Evolutionary conservation across 441 rosid species (phyloP).

Genomic region (Euphorbia corollata): DNA sequence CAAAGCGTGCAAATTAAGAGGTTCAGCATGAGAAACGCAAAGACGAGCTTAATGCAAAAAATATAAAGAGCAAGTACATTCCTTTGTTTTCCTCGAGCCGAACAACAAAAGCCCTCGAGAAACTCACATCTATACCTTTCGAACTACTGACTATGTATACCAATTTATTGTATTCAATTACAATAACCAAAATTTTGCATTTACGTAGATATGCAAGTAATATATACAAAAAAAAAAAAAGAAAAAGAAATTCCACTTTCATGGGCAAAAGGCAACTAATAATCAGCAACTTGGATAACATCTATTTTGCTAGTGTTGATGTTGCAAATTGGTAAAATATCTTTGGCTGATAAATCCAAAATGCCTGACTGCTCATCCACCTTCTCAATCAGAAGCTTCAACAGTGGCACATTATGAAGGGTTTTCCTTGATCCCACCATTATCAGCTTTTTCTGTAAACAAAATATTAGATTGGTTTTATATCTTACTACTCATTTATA

Average conservation of each 20-base stretch:
- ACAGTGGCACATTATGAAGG: conserved; percentile 63
- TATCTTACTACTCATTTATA: not conserved
- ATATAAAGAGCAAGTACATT: not conserved
- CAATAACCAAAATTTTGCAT: not conserved
- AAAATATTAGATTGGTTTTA: not conserved
- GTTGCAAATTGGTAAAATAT: conserved; percentile 16
- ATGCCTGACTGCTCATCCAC: conserved; percentile 66
- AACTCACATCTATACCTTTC: not conserved
- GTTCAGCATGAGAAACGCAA: not conserved
- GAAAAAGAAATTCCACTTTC: not conserved
- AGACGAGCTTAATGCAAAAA: not conserved
- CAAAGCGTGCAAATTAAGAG: not conserved
- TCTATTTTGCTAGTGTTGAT: conserved; percentile 20
- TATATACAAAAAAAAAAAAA: not conserved
- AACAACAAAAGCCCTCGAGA: not conserved
- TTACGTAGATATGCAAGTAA: not conserved
- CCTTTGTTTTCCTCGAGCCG: not conserved
- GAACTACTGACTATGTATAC: not conserved
- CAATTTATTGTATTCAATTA: not conserved
- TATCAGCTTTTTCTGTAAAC: conserved; percentile 69
- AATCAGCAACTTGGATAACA: conserved; percentile 22
- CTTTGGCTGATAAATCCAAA: conserved; percentile 37
- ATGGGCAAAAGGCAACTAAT: not conserved
- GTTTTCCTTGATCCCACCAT: conserved; percentile 85
- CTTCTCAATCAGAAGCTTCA: conserved; percentile 75